phyloP scores from a whole-genome alignment of 2,329 filamentous ascomycete genomes.

The Xylaria sp. region DNA sequence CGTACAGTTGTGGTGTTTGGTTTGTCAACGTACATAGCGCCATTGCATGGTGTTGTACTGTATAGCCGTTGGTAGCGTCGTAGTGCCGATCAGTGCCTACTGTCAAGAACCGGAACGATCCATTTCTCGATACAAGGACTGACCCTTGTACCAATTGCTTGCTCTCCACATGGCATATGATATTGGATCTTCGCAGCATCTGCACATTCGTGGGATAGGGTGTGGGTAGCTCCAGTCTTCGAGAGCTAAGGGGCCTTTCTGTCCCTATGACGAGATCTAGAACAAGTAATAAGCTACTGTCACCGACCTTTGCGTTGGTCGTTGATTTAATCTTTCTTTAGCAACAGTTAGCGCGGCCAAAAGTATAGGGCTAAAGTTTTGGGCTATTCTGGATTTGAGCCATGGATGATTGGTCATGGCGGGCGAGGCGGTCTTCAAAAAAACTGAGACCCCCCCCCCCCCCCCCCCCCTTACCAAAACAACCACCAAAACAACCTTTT shows the following conservation, averaged over 20 bases:
- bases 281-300: not conserved
- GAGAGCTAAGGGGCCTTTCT: not conserved
- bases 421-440: no score
- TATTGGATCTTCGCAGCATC: not conserved
- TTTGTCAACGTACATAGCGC: not conserved
- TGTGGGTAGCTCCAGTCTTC: not conserved
- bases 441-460: no score
- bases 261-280: not conserved
- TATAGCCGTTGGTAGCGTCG: not conserved
- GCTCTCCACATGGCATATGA: not conserved
- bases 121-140: not conserved
- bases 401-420: not conserved
- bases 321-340: constrained; percentile 23
- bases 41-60: not conserved
- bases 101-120: not conserved
- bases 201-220: not conserved
- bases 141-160: not conserved
- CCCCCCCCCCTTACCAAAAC: no score
- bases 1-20: not conserved
- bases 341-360: not conserved
- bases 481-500: no score
- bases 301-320: not conserved
- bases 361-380: not conserved
- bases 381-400: not conserved
- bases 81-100: not conserved